These are phyloP conservation scores for Penicillium steckii DNA, from an alignment of 495 filamentous ascomycete genomes.

Conservation along the genomic window DNA sequence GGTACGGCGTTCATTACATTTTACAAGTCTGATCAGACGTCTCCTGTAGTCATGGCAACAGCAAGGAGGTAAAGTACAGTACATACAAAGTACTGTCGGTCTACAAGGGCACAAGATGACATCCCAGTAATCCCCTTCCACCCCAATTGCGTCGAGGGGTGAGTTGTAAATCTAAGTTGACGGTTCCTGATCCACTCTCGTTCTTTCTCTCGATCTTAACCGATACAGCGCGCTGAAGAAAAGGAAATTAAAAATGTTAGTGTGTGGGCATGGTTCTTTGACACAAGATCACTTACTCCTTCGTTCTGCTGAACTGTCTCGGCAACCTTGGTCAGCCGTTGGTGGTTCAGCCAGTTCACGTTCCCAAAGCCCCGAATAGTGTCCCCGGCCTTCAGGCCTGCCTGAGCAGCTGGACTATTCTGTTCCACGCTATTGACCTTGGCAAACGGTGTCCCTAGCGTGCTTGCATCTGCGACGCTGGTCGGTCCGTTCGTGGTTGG, in stretches of 20 bases:
- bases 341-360: constrained; percentile 79
- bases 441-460: constrained; percentile 74
- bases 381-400: constrained; percentile 84
- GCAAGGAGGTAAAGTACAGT: neutral
- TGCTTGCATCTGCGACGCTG: constrained; percentile 26
- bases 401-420: constrained; percentile 77
- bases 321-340: constrained; percentile 78
- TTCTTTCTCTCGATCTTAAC: constrained; percentile 65
- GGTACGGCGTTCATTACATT: neutral
- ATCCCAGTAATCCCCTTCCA: constrained; percentile 82
- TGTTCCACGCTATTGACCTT: constrained; percentile 81
- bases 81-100: too few species aligned
- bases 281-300: constrained; percentile 61
- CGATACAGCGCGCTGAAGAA: constrained; percentile 56
- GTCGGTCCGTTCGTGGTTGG: constrained; percentile 14
- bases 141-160: constrained; percentile 81
- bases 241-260: constrained; percentile 12
- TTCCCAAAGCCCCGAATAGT: constrained; percentile 78
- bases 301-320: constrained; percentile 85
- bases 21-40: neutral
- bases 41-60: constrained; percentile 11
- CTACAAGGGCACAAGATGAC: constrained; percentile 77
- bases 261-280: too few species aligned
- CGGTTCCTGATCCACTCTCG: constrained; percentile 33
- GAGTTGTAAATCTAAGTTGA: constrained; percentile 65